Base-by-base conservation (phyloP, 352 stramenopile genomes). In the Globisporangium spinosum region DNA sequence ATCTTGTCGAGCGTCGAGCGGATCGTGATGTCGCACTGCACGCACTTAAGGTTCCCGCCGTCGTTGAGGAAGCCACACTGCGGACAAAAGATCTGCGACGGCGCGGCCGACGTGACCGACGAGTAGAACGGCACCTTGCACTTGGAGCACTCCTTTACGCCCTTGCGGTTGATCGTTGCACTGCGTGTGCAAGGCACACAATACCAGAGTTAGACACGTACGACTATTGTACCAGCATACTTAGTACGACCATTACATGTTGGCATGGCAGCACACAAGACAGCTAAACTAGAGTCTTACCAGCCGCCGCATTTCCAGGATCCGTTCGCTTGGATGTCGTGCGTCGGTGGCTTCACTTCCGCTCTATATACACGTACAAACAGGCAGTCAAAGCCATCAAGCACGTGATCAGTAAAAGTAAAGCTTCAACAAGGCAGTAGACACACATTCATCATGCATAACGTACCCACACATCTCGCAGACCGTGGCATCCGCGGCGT, bases 381-480 rank as follows among this genome's bases (percentile, higher is more conserved):
- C 65, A 64, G 40, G 17, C 35, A 68, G 56, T 1, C 61, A 0
- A 27, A 43, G 60, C 22, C 43, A 49, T 49, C 65, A 32, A 32
- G 29, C 25, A 12, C 17, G 13, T 8, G 13, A 27, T 20, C 20
- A 47, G 17, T 25, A 56, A 6, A 56, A 6, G 17, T 6, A 45
- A 13, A 13, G 9, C 29, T 8, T 3, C 3, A 56, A 10, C 35
- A 68, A 27, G 7, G 49, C 2, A 12, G 22, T 13, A 32, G 29
- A 32, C 29, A 32, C 29, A 32, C 29, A 32, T 32, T 32, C 29
- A 32, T 4, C 29, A 32, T 32, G 29, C 29, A 32, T 32, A 32
- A 77, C 78, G 40, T 74, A 93, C 83, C 80, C 85, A 62, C 87
- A 95, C 79, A 95, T 89, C 55, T 71, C 83, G 63, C 87, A 95